Conservation (phyloP, 176 grass and related monocot species). For the Phoenix roebelenii region DNA sequence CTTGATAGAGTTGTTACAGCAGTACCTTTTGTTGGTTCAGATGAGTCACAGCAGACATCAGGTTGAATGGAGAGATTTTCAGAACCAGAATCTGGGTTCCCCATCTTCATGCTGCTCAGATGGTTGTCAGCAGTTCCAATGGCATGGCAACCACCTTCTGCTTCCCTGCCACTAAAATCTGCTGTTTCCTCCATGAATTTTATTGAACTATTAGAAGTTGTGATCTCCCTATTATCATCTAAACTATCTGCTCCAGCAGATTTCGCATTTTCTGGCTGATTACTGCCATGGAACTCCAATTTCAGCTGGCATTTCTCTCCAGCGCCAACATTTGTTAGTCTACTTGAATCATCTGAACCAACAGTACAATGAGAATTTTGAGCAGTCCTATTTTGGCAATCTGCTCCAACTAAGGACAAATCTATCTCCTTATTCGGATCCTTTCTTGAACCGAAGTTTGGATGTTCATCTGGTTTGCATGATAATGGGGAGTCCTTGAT, state of each 20-base stretch:
- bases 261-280: conserved; percentile 2
- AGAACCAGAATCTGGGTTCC: conserved; percentile 4
- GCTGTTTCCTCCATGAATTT: not conserved
- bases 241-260: not conserved
- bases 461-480: conserved; percentile 9
- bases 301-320: not conserved
- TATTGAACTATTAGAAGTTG: not conserved
- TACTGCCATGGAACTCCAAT: not conserved
- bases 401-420: conserved; percentile 21
- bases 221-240: not conserved
- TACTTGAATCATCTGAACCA: conserved; percentile 4
- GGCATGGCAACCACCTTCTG: not conserved
- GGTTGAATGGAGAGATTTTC: conserved; percentile 19
- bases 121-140: not conserved
- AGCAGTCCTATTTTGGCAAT: conserved; percentile 25
- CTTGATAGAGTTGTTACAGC: conserved; percentile 23
- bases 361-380: conserved; percentile 4
- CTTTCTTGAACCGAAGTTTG: conserved; percentile 16
- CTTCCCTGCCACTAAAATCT: conserved; percentile 3
- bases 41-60: conserved; percentile 24
- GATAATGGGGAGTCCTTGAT: conserved; percentile 1
- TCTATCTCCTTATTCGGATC: conserved; percentile 17
- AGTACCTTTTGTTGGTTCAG: conserved; percentile 18
- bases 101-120: not conserved
- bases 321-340: not conserved